Evolutionary conservation across 805 yeast species (phyloP).

Genomic region (Nakazawaea sp.): DNA sequence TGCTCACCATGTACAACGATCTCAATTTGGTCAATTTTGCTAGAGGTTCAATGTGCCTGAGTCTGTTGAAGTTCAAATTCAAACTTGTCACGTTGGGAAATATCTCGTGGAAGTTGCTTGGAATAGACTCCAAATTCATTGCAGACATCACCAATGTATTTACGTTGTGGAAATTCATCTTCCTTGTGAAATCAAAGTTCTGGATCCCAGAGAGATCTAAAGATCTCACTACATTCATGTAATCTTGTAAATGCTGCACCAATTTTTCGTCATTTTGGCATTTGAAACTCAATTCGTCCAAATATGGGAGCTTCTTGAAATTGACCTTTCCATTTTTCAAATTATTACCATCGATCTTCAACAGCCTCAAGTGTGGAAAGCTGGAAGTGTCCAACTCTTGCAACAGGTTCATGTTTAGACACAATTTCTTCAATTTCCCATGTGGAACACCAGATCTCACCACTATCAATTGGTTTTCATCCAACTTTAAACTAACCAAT

Average conservation of each 20-base stretch:
- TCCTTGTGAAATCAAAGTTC: conserved; percentile 12
- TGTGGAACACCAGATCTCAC: conserved; percentile 18
- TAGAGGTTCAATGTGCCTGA: conserved; percentile 29
- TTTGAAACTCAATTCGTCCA: conserved; percentile 38
- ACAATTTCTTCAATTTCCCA: conserved; percentile 28
- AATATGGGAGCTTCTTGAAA: conserved; percentile 21
- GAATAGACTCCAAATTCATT: conserved; percentile 32
- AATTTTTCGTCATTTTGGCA: conserved; percentile 21
- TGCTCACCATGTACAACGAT: conserved; percentile 38
- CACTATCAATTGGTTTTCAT: conserved; percentile 30
- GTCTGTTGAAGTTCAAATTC: conserved; percentile 43
- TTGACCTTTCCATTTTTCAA: conserved; percentile 15
- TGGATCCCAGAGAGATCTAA: conserved; percentile 34
- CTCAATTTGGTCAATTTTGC: conserved; percentile 26
- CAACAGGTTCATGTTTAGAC: conserved; percentile 31
- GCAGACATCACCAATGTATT: conserved; percentile 38
- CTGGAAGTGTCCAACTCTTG: conserved; percentile 22
- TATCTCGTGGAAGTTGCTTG: conserved; percentile 25
- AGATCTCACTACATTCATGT: conserved; percentile 20
- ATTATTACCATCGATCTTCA: conserved; percentile 36
- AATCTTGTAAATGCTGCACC: conserved; percentile 17
- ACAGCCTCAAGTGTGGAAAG: conserved; percentile 32
- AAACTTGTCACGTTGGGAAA: conserved; percentile 43
- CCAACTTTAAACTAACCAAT: conserved; percentile 32
- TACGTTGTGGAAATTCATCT: conserved; percentile 26